Percentiles rank a stretch among this genome's conserved stretches.
Evolutionary conservation across 2,329 filamentous ascomycete genomes (phyloP).

Genomic region (Fusarium pseudocircinatum): DNA sequence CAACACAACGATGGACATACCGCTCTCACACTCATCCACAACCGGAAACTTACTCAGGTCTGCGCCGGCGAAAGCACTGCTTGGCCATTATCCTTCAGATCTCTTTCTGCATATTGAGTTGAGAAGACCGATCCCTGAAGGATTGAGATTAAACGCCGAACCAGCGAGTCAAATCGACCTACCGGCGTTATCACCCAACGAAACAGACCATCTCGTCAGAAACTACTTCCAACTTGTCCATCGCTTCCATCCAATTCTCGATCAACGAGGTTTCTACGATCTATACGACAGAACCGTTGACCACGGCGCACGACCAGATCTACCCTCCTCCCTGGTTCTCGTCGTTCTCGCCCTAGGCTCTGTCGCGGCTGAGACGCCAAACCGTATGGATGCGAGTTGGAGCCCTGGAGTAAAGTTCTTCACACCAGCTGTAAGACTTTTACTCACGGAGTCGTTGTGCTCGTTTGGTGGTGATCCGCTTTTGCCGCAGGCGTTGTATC

Average conservation of each 20-base stretch:
- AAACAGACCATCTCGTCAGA: constrained; percentile 13
- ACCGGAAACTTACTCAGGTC: constrained; percentile 25
- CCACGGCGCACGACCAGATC: constrained; percentile 3
- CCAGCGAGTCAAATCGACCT: constrained; percentile 23
- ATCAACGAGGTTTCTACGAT: constrained; percentile 13
- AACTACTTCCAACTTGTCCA: constrained; percentile 34
- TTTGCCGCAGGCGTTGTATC: constrained; percentile 27
- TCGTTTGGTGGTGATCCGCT: constrained; percentile 33
- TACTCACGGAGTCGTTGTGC: constrained; percentile 22
- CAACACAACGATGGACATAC: constrained; percentile 37
- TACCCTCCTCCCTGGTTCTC: constrained; percentile 18
- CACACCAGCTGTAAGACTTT: constrained; percentile 17
- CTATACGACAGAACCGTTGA: constrained; percentile 9
- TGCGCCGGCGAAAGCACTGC: constrained; percentile 16
- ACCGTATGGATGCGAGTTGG: constrained; percentile 13
- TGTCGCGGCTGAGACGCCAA: constrained; percentile 23
- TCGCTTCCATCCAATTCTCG: constrained; percentile 29
- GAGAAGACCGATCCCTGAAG: constrained; percentile 13
- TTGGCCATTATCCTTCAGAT: constrained; percentile 30
- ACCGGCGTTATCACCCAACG: background rate
- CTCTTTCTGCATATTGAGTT: constrained; percentile 32
- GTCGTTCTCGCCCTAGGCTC: constrained; percentile 23
- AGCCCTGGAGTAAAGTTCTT: constrained; percentile 23
- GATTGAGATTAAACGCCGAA: constrained; percentile 7
- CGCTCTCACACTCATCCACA: constrained; percentile 29